Percentiles rank a stretch among this genome's conserved stretches.
Evolutionary conservation across 495 filamentous ascomycete species (phyloP).

Genomic region (Penicillium mononematosum): DNA sequence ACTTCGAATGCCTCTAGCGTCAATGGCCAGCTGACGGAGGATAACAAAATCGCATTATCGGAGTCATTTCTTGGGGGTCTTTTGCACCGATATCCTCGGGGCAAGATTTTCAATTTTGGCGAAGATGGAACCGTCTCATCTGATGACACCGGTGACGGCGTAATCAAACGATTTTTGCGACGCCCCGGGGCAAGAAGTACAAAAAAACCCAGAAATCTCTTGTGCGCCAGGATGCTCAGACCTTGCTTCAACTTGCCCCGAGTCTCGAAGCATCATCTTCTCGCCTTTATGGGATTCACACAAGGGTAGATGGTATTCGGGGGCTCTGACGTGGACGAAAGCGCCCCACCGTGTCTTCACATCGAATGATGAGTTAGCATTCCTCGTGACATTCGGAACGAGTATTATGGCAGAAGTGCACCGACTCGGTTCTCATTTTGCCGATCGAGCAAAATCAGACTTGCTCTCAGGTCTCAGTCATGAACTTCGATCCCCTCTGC

Average conservation of each 20-base stretch:
- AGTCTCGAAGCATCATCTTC: constrained; percentile 23
- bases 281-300: constrained; percentile 25
- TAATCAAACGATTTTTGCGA: constrained; percentile 7
- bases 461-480: constrained; percentile 67
- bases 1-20: constrained; percentile 17
- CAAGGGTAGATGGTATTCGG: constrained; percentile 24
- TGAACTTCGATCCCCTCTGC: constrained; percentile 63
- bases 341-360: constrained; percentile 38
- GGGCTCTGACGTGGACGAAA: constrained; percentile 52
- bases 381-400: constrained; percentile 54
- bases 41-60: constrained; percentile 16
- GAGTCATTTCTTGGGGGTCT: constrained; percentile 16
- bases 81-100: constrained; percentile 18
- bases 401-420: constrained; percentile 59
- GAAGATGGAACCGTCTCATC: constrained; percentile 20
- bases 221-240: constrained; percentile 17
- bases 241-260: constrained; percentile 16
- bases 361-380: constrained; percentile 42
- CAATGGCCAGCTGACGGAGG: constrained; percentile 3
- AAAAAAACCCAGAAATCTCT: constrained; percentile 14
- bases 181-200: constrained; percentile 15
- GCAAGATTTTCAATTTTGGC: constrained; percentile 23
- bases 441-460: constrained; percentile 55
- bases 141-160: constrained; percentile 14
- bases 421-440: constrained; percentile 43